Evolutionary conservation across 1,284 basidiomycete genomes (phyloP), one percentile per base, ranked within the genome.

Genomic region (Cutaneotrichosporon spelunceum): DNA sequence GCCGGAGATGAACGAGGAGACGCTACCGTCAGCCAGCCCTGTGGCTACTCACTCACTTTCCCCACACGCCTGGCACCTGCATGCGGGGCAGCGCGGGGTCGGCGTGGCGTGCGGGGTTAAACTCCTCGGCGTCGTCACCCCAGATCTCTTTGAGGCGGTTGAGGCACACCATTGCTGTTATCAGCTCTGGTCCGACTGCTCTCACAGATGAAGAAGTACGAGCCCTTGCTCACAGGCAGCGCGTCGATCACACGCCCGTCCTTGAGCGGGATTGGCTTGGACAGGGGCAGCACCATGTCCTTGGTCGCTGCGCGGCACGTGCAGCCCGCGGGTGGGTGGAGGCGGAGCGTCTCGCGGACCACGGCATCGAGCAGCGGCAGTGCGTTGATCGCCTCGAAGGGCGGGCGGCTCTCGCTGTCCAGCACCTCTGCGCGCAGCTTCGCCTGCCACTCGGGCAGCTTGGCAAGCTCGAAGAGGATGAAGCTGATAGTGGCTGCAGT

Each of bases 401-500:
- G 7, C 19, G 45, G 36, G 19, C 14, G n/a, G 10, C 69, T 68
- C 24, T 65, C 50, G 14, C 66, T 59, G 0, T 57, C 59, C 44
- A 72, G 66, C 0, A 88, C 73, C 44, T 85, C 85, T 4, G 71
- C 72, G 7, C 87, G 82, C 6, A 91, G 80, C 39, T 76, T 78
- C 16, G 70, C 63, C 72, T 90, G 89, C 11, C 81, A 77, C 1
- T 75, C 74, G 0, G 80, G 83, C 49, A 83, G 70, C 29, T 77
- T 79, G 0, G 86, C 82, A 24, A 90, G 83, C 24, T 84, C 83
- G 72, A 85, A 86, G 3, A 90, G 77, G 74, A 13, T 84, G 88
- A 89, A 92, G 5, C 87, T 84, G 1, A 89, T 79, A 0, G 87
- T 85, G 0, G 85, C 86, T 0, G 84, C 85, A 0, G 86, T 88